Evolutionary conservation across 2,329 filamentous ascomycete genomes (phyloP).

Genomic region (Clarireedia homoeocarpa): DNA sequence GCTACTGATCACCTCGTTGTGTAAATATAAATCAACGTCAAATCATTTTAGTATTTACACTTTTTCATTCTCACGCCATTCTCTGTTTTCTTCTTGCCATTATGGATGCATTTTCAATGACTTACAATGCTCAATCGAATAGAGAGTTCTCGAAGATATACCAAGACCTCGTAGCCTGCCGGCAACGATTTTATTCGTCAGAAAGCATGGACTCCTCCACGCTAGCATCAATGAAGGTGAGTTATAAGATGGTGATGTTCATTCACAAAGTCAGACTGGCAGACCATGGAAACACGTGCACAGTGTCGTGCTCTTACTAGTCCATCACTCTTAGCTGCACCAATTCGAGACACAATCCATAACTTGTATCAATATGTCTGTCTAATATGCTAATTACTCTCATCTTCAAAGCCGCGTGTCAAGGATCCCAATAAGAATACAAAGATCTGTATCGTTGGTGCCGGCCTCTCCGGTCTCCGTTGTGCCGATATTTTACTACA

Average conservation of each 20-base stretch:
- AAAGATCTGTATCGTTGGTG: slow-evolving; percentile 41
- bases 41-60: no score
- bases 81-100: neutral
- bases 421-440: neutral
- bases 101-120: slow-evolving; percentile 18
- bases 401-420: neutral
- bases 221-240: neutral
- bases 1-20: no score
- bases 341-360: no score
- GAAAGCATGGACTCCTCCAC: neutral
- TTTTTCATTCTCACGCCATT: no score
- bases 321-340: no score
- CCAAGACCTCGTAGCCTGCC: slow-evolving; percentile 20
- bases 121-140: slow-evolving; percentile 19
- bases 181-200: neutral
- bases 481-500: slow-evolving; percentile 48
- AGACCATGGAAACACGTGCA: no score
- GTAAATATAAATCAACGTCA: no score
- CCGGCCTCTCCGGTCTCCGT: slow-evolving; percentile 47
- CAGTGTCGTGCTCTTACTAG: no score
- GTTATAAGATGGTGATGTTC: neutral
- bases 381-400: neutral
- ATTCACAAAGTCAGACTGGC: no score
- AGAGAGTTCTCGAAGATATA: slow-evolving; percentile 21
- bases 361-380: no score